These are phyloP conservation scores for Cicer cuneatum DNA, from an alignment of 306 rosid species.

Conservation along the genomic window DNA sequence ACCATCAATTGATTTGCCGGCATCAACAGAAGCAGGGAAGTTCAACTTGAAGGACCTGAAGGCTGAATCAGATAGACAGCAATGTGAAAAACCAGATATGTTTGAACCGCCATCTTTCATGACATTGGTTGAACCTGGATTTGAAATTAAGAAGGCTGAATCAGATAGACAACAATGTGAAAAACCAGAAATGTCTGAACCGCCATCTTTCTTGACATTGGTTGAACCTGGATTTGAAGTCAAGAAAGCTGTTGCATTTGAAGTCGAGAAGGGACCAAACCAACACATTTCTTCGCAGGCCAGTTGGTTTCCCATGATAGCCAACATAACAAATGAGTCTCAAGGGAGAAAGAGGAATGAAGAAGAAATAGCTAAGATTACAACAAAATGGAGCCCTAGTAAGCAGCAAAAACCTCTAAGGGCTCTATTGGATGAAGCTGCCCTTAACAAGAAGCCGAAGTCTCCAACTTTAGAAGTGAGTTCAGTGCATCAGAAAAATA, in stretches of 20 bases:
- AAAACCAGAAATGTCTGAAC: too few relatives aligned
- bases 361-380: conserved; percentile 69
- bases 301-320: conserved; percentile 78
- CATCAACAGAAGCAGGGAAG: conserved; percentile 38
- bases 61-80: conserved; percentile 46
- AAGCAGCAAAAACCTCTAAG: conserved; percentile 66
- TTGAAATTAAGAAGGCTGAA: too few relatives aligned
- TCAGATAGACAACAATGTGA: too few relatives aligned
- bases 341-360: conserved; percentile 71
- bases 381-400: conserved; percentile 59
- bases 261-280: conserved; percentile 48
- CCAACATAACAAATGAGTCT: conserved; percentile 61
- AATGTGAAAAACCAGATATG: conserved; percentile 56
- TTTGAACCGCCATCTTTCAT: conserved; percentile 81
- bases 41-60: conserved; percentile 44
- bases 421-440: conserved; percentile 66
- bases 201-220: too few relatives aligned
- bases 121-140: conserved; percentile 58
- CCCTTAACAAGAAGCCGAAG: conserved; percentile 54
- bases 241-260: conserved; percentile 40
- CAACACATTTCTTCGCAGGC: conserved; percentile 50
- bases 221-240: conserved; percentile 43
- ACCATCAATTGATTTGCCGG: conserved; percentile 36
- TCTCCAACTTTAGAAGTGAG: conserved; percentile 52
- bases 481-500: conserved; percentile 45